Evolutionary conservation across 1,284 basidiomycete genomes (phyloP).

Genomic region (Malassezia vespertilionis): DNA sequence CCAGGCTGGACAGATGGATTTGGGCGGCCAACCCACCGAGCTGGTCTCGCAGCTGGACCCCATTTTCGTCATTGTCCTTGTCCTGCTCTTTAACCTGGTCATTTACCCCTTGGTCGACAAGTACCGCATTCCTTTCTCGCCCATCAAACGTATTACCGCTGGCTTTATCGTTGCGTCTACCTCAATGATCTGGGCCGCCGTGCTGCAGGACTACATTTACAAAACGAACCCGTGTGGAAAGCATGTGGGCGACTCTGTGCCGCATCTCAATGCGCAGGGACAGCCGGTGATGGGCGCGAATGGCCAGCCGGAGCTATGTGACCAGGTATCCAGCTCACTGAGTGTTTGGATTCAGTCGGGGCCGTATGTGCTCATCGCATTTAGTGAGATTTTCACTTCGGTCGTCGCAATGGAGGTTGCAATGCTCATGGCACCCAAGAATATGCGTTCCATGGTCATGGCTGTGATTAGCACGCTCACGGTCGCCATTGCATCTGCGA

Average conservation of each 20-base stretch:
- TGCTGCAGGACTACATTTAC: slow-evolving; percentile 54
- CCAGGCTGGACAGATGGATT: slow-evolving; percentile 51
- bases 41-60: slow-evolving; percentile 69
- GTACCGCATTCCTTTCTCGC: slow-evolving; percentile 56
- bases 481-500: slow-evolving; percentile 53
- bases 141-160: slow-evolving; percentile 56
- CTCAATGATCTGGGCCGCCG: slow-evolving; percentile 57
- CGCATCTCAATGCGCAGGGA: no score
- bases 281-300: no score
- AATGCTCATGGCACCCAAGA: slow-evolving; percentile 58
- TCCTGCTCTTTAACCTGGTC: slow-evolving; percentile 50
- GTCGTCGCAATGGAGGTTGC: slow-evolving; percentile 72
- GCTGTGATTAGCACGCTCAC: slow-evolving; percentile 55
- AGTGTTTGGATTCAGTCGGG: slow-evolving; percentile 50
- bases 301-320: slow-evolving; percentile 15
- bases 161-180: slow-evolving; percentile 56
- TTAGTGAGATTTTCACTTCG: slow-evolving; percentile 63
- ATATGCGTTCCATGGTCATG: slow-evolving; percentile 49
- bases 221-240: slow-evolving; percentile 53
- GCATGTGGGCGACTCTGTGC: slow-evolving; percentile 40
- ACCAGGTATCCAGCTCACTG: slow-evolving; percentile 17
- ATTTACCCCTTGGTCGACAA: slow-evolving; percentile 67
- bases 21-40: slow-evolving; percentile 66
- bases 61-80: slow-evolving; percentile 51
- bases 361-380: slow-evolving; percentile 50